Conservation (phyloP, 306 rosid genomes). For the Delonix regia region DNA sequence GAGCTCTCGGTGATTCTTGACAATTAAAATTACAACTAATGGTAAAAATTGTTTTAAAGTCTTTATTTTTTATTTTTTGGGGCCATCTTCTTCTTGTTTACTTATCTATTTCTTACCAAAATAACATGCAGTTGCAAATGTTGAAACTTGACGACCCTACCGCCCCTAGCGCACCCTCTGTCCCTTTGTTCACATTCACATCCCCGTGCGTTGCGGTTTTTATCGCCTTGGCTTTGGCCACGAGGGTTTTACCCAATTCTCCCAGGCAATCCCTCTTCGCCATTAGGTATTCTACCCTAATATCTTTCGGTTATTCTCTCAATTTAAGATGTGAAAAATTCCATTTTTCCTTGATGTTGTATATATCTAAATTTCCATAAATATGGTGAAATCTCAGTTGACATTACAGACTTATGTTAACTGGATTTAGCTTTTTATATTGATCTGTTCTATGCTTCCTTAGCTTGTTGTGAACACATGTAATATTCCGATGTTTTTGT, state of each 20-base stretch:
- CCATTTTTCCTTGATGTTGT: not conserved
- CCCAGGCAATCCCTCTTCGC: constrained; percentile 20
- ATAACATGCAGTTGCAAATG: constrained; percentile 15
- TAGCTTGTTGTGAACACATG: constrained; percentile 31
- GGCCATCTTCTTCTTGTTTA: not conserved
- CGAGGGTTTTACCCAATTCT: constrained; percentile 12
- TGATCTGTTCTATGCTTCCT: constrained; percentile 14
- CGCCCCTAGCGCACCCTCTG: constrained; percentile 27
- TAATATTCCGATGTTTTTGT: constrained; percentile 28
- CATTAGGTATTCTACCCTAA: constrained; percentile 13
- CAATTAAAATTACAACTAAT: not conserved
- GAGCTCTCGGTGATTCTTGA: too few relatives aligned
- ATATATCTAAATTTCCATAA: constrained; percentile 8
- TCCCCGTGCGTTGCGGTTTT: not conserved
- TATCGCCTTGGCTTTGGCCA: constrained; percentile 9
- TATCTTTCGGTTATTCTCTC: not conserved
- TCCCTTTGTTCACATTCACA: constrained; percentile 2
- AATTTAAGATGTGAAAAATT: not conserved
- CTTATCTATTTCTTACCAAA: not conserved
- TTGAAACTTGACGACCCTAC: not conserved
- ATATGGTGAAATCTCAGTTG: constrained; percentile 23
- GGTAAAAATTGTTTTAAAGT: too few relatives aligned
- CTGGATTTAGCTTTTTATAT: constrained; percentile 32
- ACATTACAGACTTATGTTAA: constrained; percentile 22
- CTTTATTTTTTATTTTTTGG: too few relatives aligned